Base-by-base conservation (phyloP, 1,284 basidiomycete genomes). In the Ceratobasidium papillatum region DNA sequence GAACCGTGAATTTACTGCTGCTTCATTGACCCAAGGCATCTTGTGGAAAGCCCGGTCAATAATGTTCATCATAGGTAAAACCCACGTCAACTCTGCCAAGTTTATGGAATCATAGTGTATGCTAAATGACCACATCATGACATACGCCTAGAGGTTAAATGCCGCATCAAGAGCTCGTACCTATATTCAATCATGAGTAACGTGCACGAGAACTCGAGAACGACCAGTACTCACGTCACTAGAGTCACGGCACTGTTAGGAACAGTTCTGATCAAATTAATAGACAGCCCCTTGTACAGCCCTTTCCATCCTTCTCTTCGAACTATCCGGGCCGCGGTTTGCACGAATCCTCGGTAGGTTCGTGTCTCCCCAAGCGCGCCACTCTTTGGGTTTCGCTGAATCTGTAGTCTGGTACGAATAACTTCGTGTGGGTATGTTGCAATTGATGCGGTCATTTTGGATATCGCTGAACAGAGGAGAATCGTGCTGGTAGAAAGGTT, bases 351-450 rank as follows among this genome's bases (percentile, higher is more conserved):
- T 74, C 86, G 84, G 75, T 86, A 84, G 7, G 76, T 65, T 22
- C 72, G 76, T 7, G 43, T 74, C 27, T 59, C 49, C 12, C 54
- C 52, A n/a, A 54, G 45, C 5, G 27, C 51, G 72, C 86, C 86
- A 74, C 87, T 85, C 51, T 85, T 84, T 52, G 91, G 82, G 52
- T 89, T 88, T 74, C 88, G 86, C 73, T 89, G 88, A 79, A 95
- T 95, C 83, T 98, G 96, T 45, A 98, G 84, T 4, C 95, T 89
- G 32, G 96, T 98, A 11, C 96, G 92, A 22, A 98, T 87, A 52
- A 98, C 96, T 83, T 98, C 96, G 82, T 98, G 96, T 0, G 96
- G 96, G 82, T 98, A 98, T 36, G 96, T 98, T 30, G 92, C 91
- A 30, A 98, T 84, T 12, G 95, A 96, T 2, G 96, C 96, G 1